phyloP scores from a whole-genome alignment of 2,329 filamentous ascomycete species.

The Madurella fahalii region DNA sequence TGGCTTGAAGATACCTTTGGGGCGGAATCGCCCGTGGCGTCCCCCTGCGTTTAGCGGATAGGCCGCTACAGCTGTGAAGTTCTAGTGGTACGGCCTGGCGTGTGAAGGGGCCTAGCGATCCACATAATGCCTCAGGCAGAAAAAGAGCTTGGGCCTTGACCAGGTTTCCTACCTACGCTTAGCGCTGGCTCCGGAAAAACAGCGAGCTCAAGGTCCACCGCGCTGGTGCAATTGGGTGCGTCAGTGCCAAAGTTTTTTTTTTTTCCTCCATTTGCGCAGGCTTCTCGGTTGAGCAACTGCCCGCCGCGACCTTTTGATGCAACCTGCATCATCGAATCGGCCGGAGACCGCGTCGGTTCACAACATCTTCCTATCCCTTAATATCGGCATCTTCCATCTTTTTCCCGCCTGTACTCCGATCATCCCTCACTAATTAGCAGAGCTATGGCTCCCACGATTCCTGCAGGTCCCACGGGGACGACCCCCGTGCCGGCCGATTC shows the following conservation, averaged over 20 bases:
- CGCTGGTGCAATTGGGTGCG: conserved; percentile 14
- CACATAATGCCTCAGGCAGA: too few relatives aligned
- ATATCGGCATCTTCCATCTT: conserved; percentile 1
- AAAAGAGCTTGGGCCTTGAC: background rate
- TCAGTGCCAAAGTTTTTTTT: conserved; percentile 17
- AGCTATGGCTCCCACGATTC: conserved; percentile 38
- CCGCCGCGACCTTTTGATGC: conserved; percentile 10
- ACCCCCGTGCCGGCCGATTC: conserved; percentile 55
- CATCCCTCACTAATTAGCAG: conserved; percentile 33
- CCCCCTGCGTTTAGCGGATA: too few relatives aligned
- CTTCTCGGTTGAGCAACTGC: conserved; percentile 10
- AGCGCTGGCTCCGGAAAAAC: conserved; percentile 17
- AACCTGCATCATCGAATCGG: conserved; percentile 19
- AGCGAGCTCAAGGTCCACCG: conserved; percentile 8
- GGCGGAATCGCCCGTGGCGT: too few relatives aligned
- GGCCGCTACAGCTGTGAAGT: too few relatives aligned
- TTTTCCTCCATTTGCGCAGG: conserved; percentile 25
- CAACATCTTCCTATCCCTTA: conserved; percentile 3
- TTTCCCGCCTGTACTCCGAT: conserved; percentile 23
- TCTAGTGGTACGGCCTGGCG: too few relatives aligned
- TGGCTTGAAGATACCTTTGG: too few relatives aligned
- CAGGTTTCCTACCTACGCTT: background rate
- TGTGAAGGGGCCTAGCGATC: too few relatives aligned
- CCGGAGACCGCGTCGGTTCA: conserved; percentile 8
- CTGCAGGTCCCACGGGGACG: conserved; percentile 43